These are phyloP conservation scores for Sistotremastrum suecicum DNA, from an alignment of 768 basidiomycete genomes.

Conservation along the genomic window DNA sequence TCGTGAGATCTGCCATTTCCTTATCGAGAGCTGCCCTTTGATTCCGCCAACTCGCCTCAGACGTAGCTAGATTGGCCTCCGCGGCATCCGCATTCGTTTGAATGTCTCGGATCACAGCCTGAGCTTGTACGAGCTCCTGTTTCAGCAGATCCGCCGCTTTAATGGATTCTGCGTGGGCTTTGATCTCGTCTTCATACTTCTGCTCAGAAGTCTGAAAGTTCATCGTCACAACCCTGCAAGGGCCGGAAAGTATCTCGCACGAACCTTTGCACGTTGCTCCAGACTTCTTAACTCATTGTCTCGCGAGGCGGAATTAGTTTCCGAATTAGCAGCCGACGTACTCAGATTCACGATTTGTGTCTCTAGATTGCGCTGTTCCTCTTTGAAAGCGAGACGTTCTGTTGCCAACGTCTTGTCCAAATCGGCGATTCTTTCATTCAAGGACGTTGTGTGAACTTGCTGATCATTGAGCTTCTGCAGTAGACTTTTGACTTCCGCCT, in stretches of 20 bases:
- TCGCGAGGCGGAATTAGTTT: slow-evolving; percentile 46
- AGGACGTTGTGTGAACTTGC: slow-evolving; percentile 33
- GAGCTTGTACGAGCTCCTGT: slow-evolving; percentile 40
- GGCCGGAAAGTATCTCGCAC: slow-evolving; percentile 2
- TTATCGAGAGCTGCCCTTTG: slow-evolving; percentile 69
- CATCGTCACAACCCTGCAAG: neutral
- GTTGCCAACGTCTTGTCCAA: slow-evolving; percentile 51
- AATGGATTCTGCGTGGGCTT: slow-evolving; percentile 77
- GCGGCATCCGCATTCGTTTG: slow-evolving; percentile 58
- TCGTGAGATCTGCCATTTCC: slow-evolving; percentile 57
- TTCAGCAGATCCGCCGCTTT: slow-evolving; percentile 53
- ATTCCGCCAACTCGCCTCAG: slow-evolving; percentile 68
- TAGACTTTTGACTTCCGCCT: slow-evolving; percentile 54
- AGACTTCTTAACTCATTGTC: slow-evolving; percentile 53
- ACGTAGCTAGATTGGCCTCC: slow-evolving; percentile 50
- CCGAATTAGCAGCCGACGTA: slow-evolving; percentile 53
- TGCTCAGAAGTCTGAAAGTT: slow-evolving; percentile 53
- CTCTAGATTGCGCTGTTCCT: slow-evolving; percentile 72
- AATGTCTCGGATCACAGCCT: slow-evolving; percentile 42
- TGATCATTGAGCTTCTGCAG: slow-evolving; percentile 48
- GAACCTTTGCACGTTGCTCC: slow-evolving; percentile 57
- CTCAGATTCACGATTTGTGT: slow-evolving; percentile 72
- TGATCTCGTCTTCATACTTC: slow-evolving; percentile 66
- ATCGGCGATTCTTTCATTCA: slow-evolving; percentile 37
- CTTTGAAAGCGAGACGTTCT: slow-evolving; percentile 56